phyloP scores from a whole-genome alignment of 495 filamentous ascomycete species.

The Aspergillus nidulans region DNA sequence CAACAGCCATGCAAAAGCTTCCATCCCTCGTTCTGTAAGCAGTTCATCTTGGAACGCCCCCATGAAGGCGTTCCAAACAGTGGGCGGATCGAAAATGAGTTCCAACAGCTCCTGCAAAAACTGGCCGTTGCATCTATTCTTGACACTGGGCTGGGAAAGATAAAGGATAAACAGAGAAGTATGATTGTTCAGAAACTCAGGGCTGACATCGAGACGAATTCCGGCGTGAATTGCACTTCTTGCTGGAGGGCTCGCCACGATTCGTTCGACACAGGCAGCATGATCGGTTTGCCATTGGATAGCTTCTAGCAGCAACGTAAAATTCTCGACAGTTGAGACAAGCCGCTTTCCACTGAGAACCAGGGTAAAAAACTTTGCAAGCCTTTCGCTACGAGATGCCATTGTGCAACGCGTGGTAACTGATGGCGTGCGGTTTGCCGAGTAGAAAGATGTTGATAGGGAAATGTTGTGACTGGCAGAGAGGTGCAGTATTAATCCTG shows the following conservation, averaged over 20 bases:
- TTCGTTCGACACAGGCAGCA: constrained; percentile 47
- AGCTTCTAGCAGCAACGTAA: constrained; percentile 59
- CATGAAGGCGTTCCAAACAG: constrained; percentile 57
- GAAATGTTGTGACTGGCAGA: background rate
- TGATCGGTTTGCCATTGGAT: constrained; percentile 46
- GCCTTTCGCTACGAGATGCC: constrained; percentile 20
- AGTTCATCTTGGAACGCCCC: constrained; percentile 29
- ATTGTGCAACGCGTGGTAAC: background rate
- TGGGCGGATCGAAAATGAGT: constrained; percentile 52
- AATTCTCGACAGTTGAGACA: constrained; percentile 29
- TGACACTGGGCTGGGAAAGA: constrained; percentile 33
- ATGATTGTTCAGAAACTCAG: constrained; percentile 47
- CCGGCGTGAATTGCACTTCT: constrained; percentile 43
- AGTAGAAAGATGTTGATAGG: background rate
- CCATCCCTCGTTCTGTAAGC: constrained; percentile 35
- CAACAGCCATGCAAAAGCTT: constrained; percentile 57
- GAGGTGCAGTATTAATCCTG: background rate
- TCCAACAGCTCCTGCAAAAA: constrained; percentile 51
- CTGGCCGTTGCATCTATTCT: constrained; percentile 49
- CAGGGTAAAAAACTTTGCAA: constrained; percentile 27
- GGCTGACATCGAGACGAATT: constrained; percentile 46
- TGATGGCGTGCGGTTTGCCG: background rate
- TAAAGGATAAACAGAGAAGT: constrained; percentile 27
- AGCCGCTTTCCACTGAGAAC: constrained; percentile 30
- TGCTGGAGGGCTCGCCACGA: constrained; percentile 48